Percentiles rank a stretch among this genome's conserved stretches.
phyloP scores from a whole-genome alignment of 306 rosid genomes.

The Ziziphus jujuba region DNA sequence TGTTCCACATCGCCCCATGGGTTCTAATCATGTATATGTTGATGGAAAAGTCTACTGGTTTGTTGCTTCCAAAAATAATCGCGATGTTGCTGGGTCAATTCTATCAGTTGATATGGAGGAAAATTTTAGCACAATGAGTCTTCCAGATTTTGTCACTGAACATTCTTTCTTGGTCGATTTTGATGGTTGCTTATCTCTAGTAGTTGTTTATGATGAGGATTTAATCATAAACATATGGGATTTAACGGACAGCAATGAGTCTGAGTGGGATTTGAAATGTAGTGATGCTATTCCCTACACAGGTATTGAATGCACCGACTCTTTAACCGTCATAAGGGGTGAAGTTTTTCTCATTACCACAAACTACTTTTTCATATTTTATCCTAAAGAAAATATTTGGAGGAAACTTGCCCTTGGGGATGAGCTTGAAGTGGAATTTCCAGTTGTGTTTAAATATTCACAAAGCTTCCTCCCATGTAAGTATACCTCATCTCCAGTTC shows the following conservation, averaged over 20 bases:
- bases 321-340: constrained; percentile 16
- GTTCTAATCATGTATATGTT: constrained; percentile 21
- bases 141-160: constrained; percentile 14
- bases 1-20: constrained; percentile 26
- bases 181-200: constrained; percentile 26
- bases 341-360: constrained; percentile 28
- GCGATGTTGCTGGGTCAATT: constrained; percentile 11
- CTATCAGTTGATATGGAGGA: constrained; percentile 27
- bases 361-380: constrained; percentile 2
- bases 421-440: constrained; percentile 1
- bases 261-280: constrained; percentile 22
- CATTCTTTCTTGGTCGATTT: constrained; percentile 23
- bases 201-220: constrained; percentile 16
- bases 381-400: constrained; percentile 14
- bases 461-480: constrained; percentile 35
- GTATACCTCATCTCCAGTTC: neutral
- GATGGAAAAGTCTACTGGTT: constrained; percentile 32
- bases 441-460: constrained; percentile 11
- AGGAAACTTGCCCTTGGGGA: neutral
- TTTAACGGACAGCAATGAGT: constrained; percentile 5
- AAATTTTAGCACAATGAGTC: constrained; percentile 7
- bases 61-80: constrained; percentile 21
- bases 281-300: constrained; percentile 10
- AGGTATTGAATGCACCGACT: constrained; percentile 8
- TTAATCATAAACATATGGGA: constrained; percentile 12